Conservation (phyloP, 2,329 filamentous ascomycete genomes). For the Taxawa tesnikishii region DNA sequence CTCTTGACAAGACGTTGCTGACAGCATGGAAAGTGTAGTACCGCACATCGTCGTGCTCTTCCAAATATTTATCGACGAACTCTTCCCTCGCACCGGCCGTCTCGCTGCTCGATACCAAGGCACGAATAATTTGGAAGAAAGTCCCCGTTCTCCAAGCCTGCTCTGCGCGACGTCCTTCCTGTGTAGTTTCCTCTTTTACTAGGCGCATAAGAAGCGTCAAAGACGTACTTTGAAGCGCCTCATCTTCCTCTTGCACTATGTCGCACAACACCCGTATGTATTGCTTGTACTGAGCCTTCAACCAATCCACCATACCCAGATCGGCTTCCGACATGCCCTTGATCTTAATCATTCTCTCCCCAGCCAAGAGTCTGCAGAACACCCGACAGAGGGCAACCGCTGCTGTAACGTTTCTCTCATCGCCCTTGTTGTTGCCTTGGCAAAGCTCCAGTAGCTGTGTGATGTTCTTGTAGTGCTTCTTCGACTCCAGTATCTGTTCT, state of each 20-base stretch:
- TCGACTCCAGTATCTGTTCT: conserved; percentile 69
- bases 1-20: conserved; percentile 35
- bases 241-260: conserved; percentile 48
- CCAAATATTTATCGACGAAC: conserved; percentile 67
- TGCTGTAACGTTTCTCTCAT: conserved; percentile 48
- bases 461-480: conserved; percentile 88
- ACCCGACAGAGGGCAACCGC: conserved; percentile 74
- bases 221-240: conserved; percentile 52
- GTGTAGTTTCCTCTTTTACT: conserved; percentile 62
- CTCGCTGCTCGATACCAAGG: conserved; percentile 46
- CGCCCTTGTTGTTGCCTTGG: conserved; percentile 35
- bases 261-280: conserved; percentile 48
- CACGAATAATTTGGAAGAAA: conserved; percentile 52
- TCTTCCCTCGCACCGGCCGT: conserved; percentile 52
- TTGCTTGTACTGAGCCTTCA: conserved; percentile 61
- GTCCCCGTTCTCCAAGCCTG: conserved; percentile 53
- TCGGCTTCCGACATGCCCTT: conserved; percentile 61
- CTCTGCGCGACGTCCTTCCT: conserved; percentile 35
- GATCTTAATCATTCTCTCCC: conserved; percentile 55
- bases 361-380: conserved; percentile 68
- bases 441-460: conserved; percentile 51
- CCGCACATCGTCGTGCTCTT: conserved; percentile 71
- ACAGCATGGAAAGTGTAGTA: conserved; percentile 70
- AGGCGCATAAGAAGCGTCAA: conserved; percentile 73
- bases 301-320: conserved; percentile 60